These are phyloP conservation scores for Berberis vulgaris DNA, from an alignment of 164 flowering plant species.

Conservation along the genomic window DNA sequence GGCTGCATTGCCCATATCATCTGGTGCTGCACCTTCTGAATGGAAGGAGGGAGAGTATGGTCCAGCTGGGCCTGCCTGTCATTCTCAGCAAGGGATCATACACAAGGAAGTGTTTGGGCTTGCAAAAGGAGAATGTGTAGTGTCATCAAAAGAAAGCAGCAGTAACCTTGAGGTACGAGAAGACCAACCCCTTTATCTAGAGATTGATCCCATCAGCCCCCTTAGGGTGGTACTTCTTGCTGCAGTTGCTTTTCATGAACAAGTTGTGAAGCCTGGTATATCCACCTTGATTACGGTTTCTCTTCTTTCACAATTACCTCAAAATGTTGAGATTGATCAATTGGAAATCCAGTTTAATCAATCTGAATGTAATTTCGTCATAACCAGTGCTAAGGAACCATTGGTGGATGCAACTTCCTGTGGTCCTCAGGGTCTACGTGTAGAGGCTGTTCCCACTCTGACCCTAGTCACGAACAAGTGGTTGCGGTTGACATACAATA, in stretches of 20 bases:
- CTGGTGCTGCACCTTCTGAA: constrained; percentile 19
- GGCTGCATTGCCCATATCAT: constrained; percentile 82
- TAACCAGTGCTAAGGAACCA: constrained; percentile 38
- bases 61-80: constrained; percentile 71
- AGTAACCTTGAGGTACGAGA: constrained; percentile 23
- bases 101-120: constrained; percentile 64
- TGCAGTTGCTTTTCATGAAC: constrained; percentile 91
- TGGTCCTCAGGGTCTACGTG: constrained; percentile 28
- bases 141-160: constrained; percentile 22
- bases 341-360: constrained; percentile 92
- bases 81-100: constrained; percentile 47
- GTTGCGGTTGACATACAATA: constrained; percentile 73
- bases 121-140: constrained; percentile 33
- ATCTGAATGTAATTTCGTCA: constrained; percentile 62
- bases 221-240: constrained; percentile 78
- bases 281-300: constrained; percentile 64
- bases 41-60: constrained; percentile 37
- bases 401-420: constrained; percentile 14
- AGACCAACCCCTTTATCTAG: constrained; percentile 65
- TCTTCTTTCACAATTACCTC: constrained; percentile 75
- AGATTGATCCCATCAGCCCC: constrained; percentile 93
- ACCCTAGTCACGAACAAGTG: constrained; percentile 60
- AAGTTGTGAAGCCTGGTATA: constrained; percentile 65
- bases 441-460: constrained; percentile 48
- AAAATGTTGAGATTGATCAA: constrained; percentile 61